Conservation (phyloP, 495 filamentous ascomycete species). For the Trichoderma reesei region DNA sequence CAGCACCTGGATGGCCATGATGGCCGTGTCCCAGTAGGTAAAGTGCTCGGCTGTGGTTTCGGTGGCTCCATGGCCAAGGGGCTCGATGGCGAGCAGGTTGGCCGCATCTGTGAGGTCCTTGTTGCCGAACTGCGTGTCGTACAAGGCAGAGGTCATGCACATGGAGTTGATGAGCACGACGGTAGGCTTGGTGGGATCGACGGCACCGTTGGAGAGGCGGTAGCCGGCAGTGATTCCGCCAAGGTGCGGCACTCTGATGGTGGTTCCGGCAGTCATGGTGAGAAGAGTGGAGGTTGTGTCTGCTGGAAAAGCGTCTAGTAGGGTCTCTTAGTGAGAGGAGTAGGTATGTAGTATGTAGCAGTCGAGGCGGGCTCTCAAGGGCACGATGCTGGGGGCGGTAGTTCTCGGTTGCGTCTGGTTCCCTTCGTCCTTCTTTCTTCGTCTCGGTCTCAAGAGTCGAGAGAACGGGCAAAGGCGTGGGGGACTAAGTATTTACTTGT, state of each 20-base stretch:
- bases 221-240: conserved; percentile 47
- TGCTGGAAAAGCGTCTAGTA: no score
- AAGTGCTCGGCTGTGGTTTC: conserved; percentile 33
- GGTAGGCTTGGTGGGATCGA: conserved; percentile 48
- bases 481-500: conserved; percentile 5
- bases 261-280: conserved; percentile 24
- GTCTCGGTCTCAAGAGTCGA: background rate
- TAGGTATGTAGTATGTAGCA: background rate
- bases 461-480: background rate
- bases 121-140: conserved; percentile 39
- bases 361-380: no score
- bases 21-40: conserved; percentile 47
- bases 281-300: background rate
- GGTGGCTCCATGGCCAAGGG: conserved; percentile 45
- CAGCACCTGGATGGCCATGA: conserved; percentile 36
- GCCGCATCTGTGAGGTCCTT: conserved; percentile 31
- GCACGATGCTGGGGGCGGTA: background rate
- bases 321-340: background rate
- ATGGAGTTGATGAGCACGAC: conserved; percentile 50
- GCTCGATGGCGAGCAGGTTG: conserved; percentile 48
- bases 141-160: conserved; percentile 44
- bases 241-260: conserved; percentile 43
- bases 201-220: conserved; percentile 29
- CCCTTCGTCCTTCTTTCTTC: background rate
- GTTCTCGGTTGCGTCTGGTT: background rate